Base-by-base conservation (phyloP, 108 stramenopile genomes). In the Nitzschia putrida region DNA sequence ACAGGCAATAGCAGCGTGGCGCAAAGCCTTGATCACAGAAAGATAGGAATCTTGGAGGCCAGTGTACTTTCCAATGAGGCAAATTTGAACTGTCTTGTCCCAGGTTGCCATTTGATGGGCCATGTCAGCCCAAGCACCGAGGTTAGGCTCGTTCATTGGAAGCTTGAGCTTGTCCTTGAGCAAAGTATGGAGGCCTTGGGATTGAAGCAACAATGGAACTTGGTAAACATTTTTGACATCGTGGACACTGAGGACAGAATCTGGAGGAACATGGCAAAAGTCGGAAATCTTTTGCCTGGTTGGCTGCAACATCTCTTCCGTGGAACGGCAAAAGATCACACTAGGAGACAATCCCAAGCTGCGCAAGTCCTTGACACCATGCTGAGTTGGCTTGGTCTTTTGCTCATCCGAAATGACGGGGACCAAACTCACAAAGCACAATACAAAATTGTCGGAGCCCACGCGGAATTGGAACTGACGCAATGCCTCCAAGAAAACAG, bases 311-410 rank as follows among this genome's bases (percentile, higher is more conserved):
- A 96, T 77, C 14, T 82, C 82, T 80, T 90, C 69, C 43, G 72
- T 84, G 43, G 88, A 94, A 3, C 97, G 86, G 86, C 99, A 99
- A 71, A 98, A 95, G 51, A 99, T 96, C 26, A 98, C 85, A 41
- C 89, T 81, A 25, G 99, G 98, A 64, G 86, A 81, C 37, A 99
- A 72, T 54, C 99, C 99, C 53, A 99, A 73, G 34, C 82, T 82
- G 25, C 96, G 69, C 69, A 99, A 86, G 83, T 99, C 98, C 53
- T 95, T 87, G 59, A 99, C 97, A 9, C 97, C 96, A 81, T 98
- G 95, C 71, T 99, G 99, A 21, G 99, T 99, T 16, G 99, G 99
- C 78, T 99, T 99, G 12, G 99, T 98, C 84, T 99, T 99, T 90
- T 98, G 98, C 79, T 99, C 99, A 41, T 96, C 97, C n/a, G 79